phyloP scores from a whole-genome alignment of 345 rosid genomes.

The Melastoma malabathricum region DNA sequence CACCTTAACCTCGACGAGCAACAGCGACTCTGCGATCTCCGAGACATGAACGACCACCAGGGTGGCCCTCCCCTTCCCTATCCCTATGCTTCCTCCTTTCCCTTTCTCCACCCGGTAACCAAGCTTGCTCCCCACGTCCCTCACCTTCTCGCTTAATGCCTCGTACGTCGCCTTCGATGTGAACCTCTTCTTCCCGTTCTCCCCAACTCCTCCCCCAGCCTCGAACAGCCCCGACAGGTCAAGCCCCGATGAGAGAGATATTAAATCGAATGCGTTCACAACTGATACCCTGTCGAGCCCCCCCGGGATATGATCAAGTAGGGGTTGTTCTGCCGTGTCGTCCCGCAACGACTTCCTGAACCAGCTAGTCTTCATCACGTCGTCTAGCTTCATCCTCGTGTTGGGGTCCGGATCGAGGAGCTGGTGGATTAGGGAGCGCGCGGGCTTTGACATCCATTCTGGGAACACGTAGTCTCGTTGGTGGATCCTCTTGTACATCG shows the following conservation, averaged over 20 bases:
- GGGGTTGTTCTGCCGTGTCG: constrained; percentile 8
- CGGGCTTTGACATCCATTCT: constrained; percentile 30
- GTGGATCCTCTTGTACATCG: constrained; percentile 17
- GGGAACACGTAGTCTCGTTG: constrained; percentile 24
- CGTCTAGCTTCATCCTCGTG: constrained; percentile 52
- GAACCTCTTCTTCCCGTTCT: constrained; percentile 49
- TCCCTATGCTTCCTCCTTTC: constrained; percentile 36
- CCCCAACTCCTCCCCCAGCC: constrained; percentile 21
- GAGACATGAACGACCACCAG: constrained; percentile 33
- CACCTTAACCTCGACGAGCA: constrained; percentile 48
- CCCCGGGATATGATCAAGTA: not conserved
- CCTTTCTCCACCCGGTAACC: constrained; percentile 57
- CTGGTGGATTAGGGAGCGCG: constrained; percentile 28
- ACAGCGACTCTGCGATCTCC: constrained; percentile 31
- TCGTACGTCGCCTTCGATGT: constrained; percentile 38
- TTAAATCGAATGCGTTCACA: constrained; percentile 68
- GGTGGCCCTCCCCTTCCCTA: constrained; percentile 43
- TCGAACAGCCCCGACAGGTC: constrained; percentile 64
- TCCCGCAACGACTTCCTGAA: constrained; percentile 22
- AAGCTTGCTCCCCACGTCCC: constrained; percentile 44
- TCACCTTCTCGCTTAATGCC: constrained; percentile 43
- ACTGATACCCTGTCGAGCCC: constrained; percentile 6
- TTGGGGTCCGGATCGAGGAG: constrained; percentile 73
- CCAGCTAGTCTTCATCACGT: constrained; percentile 38
- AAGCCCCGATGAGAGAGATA: constrained; percentile 56